A percentile compares a stretch with the other conserved stretches of the same genome.
Evolutionary conservation across 768 basidiomycete species (phyloP).

Genomic region (Russula abietina): DNA sequence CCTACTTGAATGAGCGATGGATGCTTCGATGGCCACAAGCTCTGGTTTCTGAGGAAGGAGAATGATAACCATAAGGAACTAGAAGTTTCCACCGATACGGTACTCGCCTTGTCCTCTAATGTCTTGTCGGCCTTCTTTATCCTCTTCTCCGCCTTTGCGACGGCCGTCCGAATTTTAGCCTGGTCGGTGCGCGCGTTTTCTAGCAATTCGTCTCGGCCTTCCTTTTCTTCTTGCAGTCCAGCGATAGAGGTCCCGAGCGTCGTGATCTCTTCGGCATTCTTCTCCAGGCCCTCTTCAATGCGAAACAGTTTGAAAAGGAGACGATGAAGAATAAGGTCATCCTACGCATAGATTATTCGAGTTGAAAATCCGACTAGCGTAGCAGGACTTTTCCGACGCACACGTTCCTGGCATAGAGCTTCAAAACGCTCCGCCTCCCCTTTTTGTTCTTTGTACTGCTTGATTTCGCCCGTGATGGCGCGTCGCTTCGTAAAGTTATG

Average conservation of each 20-base stretch:
- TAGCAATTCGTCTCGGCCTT: constrained; percentile 61
- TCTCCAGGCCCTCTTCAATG: constrained; percentile 77
- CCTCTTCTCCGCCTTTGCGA: constrained; percentile 78
- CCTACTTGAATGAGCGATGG: constrained; percentile 78
- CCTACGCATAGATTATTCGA: constrained; percentile 38
- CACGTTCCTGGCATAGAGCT: constrained; percentile 64
- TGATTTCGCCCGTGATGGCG: constrained; percentile 91
- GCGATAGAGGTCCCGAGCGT: constrained; percentile 66
- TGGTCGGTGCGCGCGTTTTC: constrained; percentile 73
- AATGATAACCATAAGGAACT: background rate
- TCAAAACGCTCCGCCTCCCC: constrained; percentile 88
- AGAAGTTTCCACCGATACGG: constrained; percentile 29
- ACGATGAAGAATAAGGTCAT: constrained; percentile 74
- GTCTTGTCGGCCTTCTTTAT: constrained; percentile 90
- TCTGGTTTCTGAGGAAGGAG: constrained; percentile 65
- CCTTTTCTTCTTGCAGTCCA: constrained; percentile 63
- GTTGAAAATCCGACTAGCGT: background rate
- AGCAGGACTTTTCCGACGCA: constrained; percentile 34
- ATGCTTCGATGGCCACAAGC: constrained; percentile 75
- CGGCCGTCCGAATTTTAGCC: constrained; percentile 64
- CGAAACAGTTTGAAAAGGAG: constrained; percentile 86
- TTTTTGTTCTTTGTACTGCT: constrained; percentile 96
- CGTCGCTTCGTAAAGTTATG: constrained; percentile 92
- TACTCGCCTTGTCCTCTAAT: constrained; percentile 69
- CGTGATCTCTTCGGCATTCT: constrained; percentile 62